Conservation (phyloP, 2,329 filamentous ascomycete genomes). For the Hymenoscyphus occultus region DNA sequence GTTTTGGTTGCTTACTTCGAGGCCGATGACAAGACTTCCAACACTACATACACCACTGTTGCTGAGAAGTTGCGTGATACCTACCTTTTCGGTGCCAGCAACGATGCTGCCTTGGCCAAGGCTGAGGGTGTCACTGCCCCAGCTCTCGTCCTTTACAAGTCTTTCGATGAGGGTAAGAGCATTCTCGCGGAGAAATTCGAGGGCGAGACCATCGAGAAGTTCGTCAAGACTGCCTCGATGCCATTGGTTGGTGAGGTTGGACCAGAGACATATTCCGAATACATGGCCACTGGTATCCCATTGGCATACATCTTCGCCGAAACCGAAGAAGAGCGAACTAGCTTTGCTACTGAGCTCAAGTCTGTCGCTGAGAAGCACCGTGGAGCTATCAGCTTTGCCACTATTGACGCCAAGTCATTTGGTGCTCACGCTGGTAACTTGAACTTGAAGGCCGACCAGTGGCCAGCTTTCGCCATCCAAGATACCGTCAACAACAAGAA, state of each 20-base stretch:
- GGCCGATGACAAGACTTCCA: conserved; percentile 76
- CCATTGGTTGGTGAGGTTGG: conserved; percentile 94
- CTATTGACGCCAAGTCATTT: conserved; percentile 91
- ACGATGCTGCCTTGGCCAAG: conserved; percentile 80
- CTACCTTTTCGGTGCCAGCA: conserved; percentile 88
- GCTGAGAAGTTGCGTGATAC: conserved; percentile 79
- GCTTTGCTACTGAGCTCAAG: conserved; percentile 75
- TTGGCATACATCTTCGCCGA: conserved; percentile 98
- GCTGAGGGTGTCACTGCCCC: conserved; percentile 86
- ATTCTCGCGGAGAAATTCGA: conserved; percentile 80
- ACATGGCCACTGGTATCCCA: conserved; percentile 90
- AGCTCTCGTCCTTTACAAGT: conserved; percentile 91
- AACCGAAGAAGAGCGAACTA: conserved; percentile 81
- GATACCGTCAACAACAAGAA: conserved; percentile 94
- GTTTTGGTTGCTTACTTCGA: conserved; percentile 88
- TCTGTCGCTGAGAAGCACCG: conserved; percentile 87
- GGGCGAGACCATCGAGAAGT: conserved; percentile 73
- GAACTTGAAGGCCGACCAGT: conserved; percentile 92
- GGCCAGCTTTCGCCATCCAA: conserved; percentile 97
- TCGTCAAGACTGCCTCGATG: conserved; percentile 80
- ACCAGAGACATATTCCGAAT: conserved; percentile 91
- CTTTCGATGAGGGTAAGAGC: conserved; percentile 94
- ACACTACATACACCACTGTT: conserved; percentile 71
- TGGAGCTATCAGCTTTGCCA: conserved; percentile 95
- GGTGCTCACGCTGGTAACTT: conserved; percentile 95